Percentiles rank a stretch among this genome's conserved stretches.
These are phyloP conservation scores for Nitzschia putrida DNA, from an alignment of 108 stramenopile species.

Conservation along the genomic window DNA sequence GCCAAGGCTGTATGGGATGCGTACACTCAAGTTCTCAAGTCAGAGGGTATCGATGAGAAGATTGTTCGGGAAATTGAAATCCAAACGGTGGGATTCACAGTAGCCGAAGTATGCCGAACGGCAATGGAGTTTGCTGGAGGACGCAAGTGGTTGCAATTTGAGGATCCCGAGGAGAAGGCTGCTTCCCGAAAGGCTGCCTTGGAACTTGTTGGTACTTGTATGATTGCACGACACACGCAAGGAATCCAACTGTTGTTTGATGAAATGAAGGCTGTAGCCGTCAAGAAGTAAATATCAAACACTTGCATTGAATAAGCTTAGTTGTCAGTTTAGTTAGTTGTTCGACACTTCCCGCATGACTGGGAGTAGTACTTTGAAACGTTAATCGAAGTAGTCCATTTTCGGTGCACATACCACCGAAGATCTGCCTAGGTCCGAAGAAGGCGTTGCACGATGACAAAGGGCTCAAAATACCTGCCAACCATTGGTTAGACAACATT, in stretches of 20 bases:
- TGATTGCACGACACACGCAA: constrained; percentile 56
- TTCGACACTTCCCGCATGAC: no score
- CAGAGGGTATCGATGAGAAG: constrained; percentile 40
- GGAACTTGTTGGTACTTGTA: constrained; percentile 65
- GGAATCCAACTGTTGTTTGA: constrained; percentile 49
- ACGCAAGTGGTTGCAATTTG: constrained; percentile 80
- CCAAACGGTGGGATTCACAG: constrained; percentile 75
- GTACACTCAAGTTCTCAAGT: constrained; percentile 44
- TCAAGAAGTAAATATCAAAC: no score
- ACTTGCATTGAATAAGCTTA: no score
- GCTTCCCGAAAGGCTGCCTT: constrained; percentile 63
- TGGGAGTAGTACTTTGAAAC: no score
- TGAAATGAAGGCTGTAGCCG: constrained; percentile 30
- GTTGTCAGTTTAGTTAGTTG: no score
- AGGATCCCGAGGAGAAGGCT: constrained; percentile 58
- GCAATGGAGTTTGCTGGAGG: constrained; percentile 77
- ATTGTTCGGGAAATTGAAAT: constrained; percentile 59
- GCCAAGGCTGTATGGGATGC: constrained; percentile 54
- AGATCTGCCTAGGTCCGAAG: no score
- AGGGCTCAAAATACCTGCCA: no score
- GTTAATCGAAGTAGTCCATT: no score
- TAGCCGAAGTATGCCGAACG: constrained; percentile 76
- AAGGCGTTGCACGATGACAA: no score
- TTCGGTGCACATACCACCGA: no score
- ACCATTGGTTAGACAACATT: no score